These are phyloP conservation scores for Brassica hybrid DNA, from an alignment of 441 rosid genomes.

Conservation along the genomic window DNA sequence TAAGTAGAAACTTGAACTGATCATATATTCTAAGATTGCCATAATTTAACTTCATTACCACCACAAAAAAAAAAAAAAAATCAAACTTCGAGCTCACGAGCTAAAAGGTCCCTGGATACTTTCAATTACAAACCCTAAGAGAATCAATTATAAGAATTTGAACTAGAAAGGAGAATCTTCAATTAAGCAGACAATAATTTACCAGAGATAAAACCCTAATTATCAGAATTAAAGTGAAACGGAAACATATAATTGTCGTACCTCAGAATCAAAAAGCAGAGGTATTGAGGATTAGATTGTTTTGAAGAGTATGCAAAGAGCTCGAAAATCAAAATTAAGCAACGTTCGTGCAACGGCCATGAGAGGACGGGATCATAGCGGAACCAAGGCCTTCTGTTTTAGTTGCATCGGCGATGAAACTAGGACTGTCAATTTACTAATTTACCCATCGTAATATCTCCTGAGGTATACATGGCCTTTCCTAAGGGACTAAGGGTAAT, in stretches of 20 bases:
- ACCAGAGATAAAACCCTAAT: constrained; percentile 44
- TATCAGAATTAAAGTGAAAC: constrained; percentile 42
- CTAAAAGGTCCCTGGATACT: constrained; percentile 19
- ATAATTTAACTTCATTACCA: constrained; percentile 50
- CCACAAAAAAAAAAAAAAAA: background rate
- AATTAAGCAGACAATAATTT: constrained; percentile 28
- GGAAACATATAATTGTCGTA: background rate
- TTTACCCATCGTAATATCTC: constrained; percentile 44
- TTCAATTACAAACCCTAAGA: constrained; percentile 41
- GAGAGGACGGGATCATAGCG: constrained; percentile 45
- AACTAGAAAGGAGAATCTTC: constrained; percentile 23
- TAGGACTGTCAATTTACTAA: constrained; percentile 44
- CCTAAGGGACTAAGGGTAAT: constrained; percentile 47
- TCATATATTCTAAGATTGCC: background rate
- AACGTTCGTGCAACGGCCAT: constrained; percentile 34
- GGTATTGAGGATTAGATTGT: constrained; percentile 23
- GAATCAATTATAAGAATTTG: constrained; percentile 38
- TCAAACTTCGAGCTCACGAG: constrained; percentile 14
- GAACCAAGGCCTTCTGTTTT: constrained; percentile 42
- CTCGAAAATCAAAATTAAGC: constrained; percentile 40
- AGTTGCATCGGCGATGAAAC: constrained; percentile 84
- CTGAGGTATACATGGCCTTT: background rate
- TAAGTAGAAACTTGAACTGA: constrained; percentile 30
- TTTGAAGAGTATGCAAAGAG: constrained; percentile 10
- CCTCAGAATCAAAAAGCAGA: constrained; percentile 39